Evolutionary conservation across 331 rosid genomes (phyloP).

Genomic region (Quercus tomentella): DNA sequence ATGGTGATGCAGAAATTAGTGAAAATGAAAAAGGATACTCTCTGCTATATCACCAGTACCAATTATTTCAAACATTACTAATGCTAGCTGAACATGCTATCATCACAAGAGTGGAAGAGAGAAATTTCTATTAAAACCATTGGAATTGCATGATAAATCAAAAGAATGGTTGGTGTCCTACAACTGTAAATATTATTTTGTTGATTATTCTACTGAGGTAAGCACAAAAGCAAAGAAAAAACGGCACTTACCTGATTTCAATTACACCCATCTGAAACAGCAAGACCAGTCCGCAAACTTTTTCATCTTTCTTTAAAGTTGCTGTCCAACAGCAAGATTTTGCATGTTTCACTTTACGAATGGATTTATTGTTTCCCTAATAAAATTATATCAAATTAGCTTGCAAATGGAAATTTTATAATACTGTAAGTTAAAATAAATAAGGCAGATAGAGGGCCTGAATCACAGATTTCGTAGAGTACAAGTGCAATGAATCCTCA

Average conservation of each 20-base stretch:
- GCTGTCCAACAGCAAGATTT: conserved; percentile 75
- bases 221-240: neutral
- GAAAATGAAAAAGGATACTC: conserved; percentile 69
- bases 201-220: neutral
- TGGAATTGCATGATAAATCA: too few species aligned
- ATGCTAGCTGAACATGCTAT: conserved; percentile 6
- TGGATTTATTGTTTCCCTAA: conserved; percentile 77
- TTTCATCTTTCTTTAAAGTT: conserved; percentile 57
- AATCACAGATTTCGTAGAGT: conserved; percentile 65
- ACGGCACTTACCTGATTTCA: conserved; percentile 67
- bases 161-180: neutral
- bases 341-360: conserved; percentile 61
- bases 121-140: neutral
- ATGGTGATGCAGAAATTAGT: conserved; percentile 3
- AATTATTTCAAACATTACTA: neutral
- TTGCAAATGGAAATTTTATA: conserved; percentile 6
- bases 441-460: conserved; percentile 52
- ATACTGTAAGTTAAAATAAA: conserved; percentile 10
- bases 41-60: conserved; percentile 28
- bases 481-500: conserved; percentile 70
- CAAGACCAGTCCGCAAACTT: conserved; percentile 52
- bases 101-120: neutral
- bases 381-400: conserved; percentile 20
- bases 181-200: neutral
- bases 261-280: conserved; percentile 83